Evolutionary conservation across 2,329 filamentous ascomycete species (phyloP).

Genomic region (Ceratocystis colombiana): DNA sequence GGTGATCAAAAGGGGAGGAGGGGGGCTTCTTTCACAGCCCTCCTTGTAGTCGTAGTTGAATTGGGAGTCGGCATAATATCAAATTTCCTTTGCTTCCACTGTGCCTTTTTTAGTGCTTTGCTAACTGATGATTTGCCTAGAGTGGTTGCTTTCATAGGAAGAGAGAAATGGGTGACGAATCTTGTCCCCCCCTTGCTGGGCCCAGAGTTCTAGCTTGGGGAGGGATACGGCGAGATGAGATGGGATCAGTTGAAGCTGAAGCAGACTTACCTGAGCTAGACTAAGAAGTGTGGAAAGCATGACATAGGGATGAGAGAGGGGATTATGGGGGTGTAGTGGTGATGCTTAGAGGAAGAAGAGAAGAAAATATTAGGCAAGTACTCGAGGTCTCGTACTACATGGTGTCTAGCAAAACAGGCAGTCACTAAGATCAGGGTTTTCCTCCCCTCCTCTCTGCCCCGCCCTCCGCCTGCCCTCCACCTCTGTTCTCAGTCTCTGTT

Average conservation of each 20-base stretch:
- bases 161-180: not conserved
- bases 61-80: not conserved
- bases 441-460: too few relatives aligned
- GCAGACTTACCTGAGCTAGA: not conserved
- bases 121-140: not conserved
- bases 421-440: too few relatives aligned
- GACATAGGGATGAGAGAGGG: not conserved
- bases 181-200: not conserved
- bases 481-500: too few relatives aligned
- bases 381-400: too few relatives aligned
- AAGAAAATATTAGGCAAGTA: not conserved
- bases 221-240: too few relatives aligned
- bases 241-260: not conserved
- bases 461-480: too few relatives aligned
- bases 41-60: too few relatives aligned
- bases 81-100: constrained; percentile 1
- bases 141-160: not conserved
- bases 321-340: too few relatives aligned
- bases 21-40: not conserved
- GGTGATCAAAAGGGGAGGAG: not conserved
- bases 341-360: not conserved
- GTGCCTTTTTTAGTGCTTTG: not conserved
- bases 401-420: not conserved
- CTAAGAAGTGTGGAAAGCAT: not conserved
- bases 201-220: not conserved